phyloP scores from a whole-genome alignment of 2,329 filamentous ascomycete species.

The Alternaria gaisen region DNA sequence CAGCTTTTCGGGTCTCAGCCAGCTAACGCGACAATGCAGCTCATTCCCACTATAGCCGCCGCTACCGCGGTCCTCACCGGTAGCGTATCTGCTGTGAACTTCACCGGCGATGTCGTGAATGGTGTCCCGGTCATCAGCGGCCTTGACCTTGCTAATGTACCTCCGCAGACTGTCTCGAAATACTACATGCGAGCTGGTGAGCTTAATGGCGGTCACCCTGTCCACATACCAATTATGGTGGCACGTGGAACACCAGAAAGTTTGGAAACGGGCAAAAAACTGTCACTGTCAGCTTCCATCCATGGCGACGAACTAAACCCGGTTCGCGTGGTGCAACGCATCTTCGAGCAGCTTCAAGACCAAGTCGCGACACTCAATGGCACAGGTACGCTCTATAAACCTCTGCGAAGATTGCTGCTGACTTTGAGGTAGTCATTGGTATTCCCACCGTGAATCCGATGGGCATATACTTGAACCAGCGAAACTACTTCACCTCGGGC shows the following conservation, averaged over 20 bases:
- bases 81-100: constrained; percentile 33
- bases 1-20: constrained; percentile 2
- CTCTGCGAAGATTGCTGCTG: neutral
- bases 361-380: constrained; percentile 46
- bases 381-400: constrained; percentile 35
- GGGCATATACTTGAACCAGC: constrained; percentile 52
- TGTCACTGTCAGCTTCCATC: constrained; percentile 50
- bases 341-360: constrained; percentile 44
- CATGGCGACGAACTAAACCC: constrained; percentile 53
- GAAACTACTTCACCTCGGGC: constrained; percentile 49
- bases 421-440: constrained; percentile 43
- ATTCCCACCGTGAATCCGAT: constrained; percentile 52
- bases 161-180: constrained; percentile 46
- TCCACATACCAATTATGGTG: constrained; percentile 51
- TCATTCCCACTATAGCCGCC: constrained; percentile 30
- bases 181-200: constrained; percentile 52
- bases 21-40: constrained; percentile 33
- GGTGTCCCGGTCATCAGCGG: constrained; percentile 44
- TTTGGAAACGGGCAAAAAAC: constrained; percentile 47
- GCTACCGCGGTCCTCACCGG: constrained; percentile 28
- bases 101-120: constrained; percentile 46
- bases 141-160: constrained; percentile 49
- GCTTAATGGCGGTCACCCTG: constrained; percentile 50
- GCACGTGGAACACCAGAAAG: constrained; percentile 50
- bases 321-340: constrained; percentile 48